Conservation (phyloP, 1,284 basidiomycete species). For the Ceratobasidium sp. region DNA sequence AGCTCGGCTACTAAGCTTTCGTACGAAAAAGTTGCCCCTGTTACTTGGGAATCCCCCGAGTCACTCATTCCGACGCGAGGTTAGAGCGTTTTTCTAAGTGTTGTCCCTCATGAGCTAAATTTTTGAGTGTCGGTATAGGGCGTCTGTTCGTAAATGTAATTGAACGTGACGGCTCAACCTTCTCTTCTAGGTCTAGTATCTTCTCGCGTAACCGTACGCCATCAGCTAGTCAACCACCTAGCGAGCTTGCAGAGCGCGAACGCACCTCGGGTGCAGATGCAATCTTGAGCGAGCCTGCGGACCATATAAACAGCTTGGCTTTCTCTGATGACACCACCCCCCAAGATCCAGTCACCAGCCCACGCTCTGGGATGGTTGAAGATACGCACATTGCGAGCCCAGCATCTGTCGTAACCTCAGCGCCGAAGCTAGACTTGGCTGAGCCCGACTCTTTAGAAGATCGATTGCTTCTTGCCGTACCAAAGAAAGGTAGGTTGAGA, state of each 20-base stretch:
- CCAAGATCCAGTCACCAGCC: no score
- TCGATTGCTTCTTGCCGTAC: neutral
- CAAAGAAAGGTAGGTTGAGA: neutral
- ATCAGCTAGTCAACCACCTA: neutral
- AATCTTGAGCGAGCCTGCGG: neutral
- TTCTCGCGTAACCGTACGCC: neutral
- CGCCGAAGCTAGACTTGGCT: neutral
- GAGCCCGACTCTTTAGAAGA: neutral
- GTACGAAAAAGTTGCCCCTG: neutral
- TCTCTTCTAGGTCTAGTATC: slow-evolving; percentile 12
- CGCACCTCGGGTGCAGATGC: neutral
- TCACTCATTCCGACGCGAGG: neutral
- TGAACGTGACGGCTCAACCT: neutral
- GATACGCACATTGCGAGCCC: no score
- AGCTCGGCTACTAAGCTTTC: neutral
- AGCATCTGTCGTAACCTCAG: neutral
- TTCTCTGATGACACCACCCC: no score
- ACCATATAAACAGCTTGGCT: neutral
- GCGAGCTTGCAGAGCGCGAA: neutral
- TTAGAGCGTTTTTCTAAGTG: neutral
- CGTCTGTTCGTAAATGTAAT: neutral
- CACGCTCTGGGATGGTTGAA: no score
- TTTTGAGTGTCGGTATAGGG: neutral
- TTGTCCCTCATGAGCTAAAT: neutral
- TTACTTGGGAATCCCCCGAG: neutral